Percentiles rank a stretch among this genome's conserved stretches.
These are phyloP conservation scores for Pugionium cornutum DNA, from an alignment of 345 rosid genomes.

Conservation along the genomic window DNA sequence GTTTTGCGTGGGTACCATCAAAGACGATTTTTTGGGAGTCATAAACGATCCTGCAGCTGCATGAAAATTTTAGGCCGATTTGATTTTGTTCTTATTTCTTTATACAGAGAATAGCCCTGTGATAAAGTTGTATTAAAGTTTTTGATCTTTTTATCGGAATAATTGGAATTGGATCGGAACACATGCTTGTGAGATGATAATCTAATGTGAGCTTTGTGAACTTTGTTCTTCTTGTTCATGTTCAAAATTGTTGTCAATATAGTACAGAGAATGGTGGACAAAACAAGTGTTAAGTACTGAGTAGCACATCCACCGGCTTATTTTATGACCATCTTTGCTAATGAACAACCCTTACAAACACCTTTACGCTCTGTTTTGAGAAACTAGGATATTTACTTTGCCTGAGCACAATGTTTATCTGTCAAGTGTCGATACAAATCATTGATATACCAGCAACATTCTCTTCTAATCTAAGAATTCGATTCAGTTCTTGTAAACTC, in stretches of 20 bases:
- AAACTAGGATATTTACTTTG: not conserved
- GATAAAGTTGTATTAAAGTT: slow-evolving; percentile 23
- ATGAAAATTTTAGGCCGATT: slow-evolving; percentile 34
- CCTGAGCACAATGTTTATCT: slow-evolving; percentile 24
- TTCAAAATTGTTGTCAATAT: not conserved
- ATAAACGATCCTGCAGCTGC: slow-evolving; percentile 77
- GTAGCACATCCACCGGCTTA: too few relatives aligned
- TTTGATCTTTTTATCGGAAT: not conserved
- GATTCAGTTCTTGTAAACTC: slow-evolving; percentile 55
- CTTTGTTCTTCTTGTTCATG: slow-evolving; percentile 11
- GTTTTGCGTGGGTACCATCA: slow-evolving; percentile 96
- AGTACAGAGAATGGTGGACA: too few relatives aligned
- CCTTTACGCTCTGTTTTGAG: not conserved
- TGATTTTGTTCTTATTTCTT: slow-evolving; percentile 12
- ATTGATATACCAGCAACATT: slow-evolving; percentile 44
- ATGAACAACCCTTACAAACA: too few relatives aligned
- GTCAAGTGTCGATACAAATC: slow-evolving; percentile 37
- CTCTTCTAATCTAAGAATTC: slow-evolving; percentile 41
- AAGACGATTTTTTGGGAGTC: slow-evolving; percentile 93
- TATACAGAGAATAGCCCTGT: slow-evolving; percentile 8
- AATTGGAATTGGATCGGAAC: not conserved
- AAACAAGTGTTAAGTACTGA: too few relatives aligned
- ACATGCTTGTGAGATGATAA: slow-evolving; percentile 3
- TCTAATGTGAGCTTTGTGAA: slow-evolving; percentile 6
- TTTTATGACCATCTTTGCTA: too few relatives aligned